Conservation (phyloP, 805 yeast genomes). For the Yarrowia porcina region DNA sequence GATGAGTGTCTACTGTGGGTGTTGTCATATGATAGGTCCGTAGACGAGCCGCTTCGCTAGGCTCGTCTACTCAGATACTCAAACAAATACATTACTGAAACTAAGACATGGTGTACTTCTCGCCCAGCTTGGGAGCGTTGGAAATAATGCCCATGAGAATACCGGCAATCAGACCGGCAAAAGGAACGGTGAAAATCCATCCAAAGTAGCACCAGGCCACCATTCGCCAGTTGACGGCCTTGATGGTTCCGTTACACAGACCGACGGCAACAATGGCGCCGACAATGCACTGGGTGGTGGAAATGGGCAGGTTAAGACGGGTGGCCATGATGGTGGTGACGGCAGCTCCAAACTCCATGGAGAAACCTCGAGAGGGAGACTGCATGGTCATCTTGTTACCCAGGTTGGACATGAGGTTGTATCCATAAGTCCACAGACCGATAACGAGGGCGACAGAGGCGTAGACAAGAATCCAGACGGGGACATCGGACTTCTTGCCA, state of each 20-base stretch:
- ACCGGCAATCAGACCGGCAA: constrained; percentile 72
- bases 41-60: neutral
- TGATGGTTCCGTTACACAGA: constrained; percentile 60
- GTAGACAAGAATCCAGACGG: constrained; percentile 67
- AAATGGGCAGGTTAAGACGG: constrained; percentile 65
- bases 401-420: constrained; percentile 63
- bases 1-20: too few species aligned
- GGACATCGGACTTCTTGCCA: constrained; percentile 53
- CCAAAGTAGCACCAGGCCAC: constrained; percentile 68
- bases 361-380: constrained; percentile 75
- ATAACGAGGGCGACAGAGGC: constrained; percentile 64
- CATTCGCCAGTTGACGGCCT: constrained; percentile 73
- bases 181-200: constrained; percentile 70
- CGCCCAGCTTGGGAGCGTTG: constrained; percentile 39
- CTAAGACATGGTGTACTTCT: constrained; percentile 31
- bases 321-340: constrained; percentile 73
- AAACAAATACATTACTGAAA: neutral
- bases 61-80: too few species aligned
- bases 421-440: constrained; percentile 71
- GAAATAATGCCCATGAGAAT: constrained; percentile 40
- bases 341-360: constrained; percentile 77
- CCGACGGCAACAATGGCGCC: constrained; percentile 79
- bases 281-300: constrained; percentile 75
- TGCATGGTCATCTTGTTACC: constrained; percentile 73
- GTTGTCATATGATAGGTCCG: too few species aligned